phyloP scores from a whole-genome alignment of 371 early-diverging fungal species.

The Mucor saturninus region DNA sequence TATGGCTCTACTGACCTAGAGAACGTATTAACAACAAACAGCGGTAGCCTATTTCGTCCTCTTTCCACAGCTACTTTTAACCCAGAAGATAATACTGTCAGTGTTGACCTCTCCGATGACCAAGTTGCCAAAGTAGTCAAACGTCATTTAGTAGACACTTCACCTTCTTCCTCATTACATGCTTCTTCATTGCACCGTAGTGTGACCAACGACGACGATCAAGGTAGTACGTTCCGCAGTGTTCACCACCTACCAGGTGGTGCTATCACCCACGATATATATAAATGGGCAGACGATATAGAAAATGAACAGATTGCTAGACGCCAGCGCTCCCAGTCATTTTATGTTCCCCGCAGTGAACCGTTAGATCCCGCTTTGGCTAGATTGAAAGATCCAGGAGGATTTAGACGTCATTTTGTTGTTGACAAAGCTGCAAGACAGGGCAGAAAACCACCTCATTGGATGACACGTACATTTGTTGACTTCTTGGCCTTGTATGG shows the following conservation, averaged over 20 bases:
- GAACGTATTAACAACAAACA: conserved; percentile 31
- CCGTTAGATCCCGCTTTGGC: conserved; percentile 45
- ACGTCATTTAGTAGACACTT: conserved; percentile 65
- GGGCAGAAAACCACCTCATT: conserved; percentile 69
- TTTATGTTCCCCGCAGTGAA: conserved; percentile 38
- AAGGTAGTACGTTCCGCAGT: conserved; percentile 16
- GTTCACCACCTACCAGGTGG: conserved; percentile 58
- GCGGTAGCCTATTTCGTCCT: conserved; percentile 37
- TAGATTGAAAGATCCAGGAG: conserved; percentile 77
- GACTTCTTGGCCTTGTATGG: conserved; percentile 93
- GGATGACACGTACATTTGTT: conserved; percentile 87
- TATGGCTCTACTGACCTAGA: conserved; percentile 46
- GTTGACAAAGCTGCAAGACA: conserved; percentile 71
- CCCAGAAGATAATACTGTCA: conserved; percentile 45
- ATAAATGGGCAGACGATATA: conserved; percentile 58
- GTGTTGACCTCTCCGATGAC: conserved; percentile 63
- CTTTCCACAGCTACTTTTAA: conserved; percentile 42
- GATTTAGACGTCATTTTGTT: conserved; percentile 89
- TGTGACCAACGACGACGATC: conserved; percentile 16
- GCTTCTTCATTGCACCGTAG: conserved; percentile 27
- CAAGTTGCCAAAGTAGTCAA: conserved; percentile 72
- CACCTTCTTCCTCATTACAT: conserved; percentile 36
- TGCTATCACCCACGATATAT: conserved; percentile 64
- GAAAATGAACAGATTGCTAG: conserved; percentile 40
- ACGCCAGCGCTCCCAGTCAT: conserved; percentile 47